Evolutionary conservation across 1,284 basidiomycete species (phyloP).

Genomic region (Laetiporus sulphureus): DNA sequence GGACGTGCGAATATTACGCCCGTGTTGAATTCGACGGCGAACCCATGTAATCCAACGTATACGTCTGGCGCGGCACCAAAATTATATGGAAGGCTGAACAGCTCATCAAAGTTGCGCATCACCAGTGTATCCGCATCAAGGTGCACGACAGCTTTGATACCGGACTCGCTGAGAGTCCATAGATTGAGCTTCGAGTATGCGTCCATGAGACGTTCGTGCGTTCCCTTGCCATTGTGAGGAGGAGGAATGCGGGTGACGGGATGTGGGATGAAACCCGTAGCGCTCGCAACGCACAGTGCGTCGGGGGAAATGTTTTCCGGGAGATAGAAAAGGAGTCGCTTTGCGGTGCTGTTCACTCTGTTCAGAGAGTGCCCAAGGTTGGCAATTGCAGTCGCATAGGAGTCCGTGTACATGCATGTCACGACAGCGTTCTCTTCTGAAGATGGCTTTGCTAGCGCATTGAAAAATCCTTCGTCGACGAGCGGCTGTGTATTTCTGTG

Average conservation of each 20-base stretch:
- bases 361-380: slow-evolving; percentile 36
- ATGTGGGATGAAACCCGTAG: slow-evolving; percentile 33
- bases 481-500: slow-evolving; percentile 8
- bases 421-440: slow-evolving; percentile 31
- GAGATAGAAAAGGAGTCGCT: slow-evolving; percentile 33
- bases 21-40: slow-evolving; percentile 35
- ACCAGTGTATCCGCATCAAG: slow-evolving; percentile 39
- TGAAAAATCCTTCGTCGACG: slow-evolving; percentile 2
- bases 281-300: slow-evolving; percentile 33
- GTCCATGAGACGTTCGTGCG: slow-evolving; percentile 32
- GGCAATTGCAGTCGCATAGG: slow-evolving; percentile 33
- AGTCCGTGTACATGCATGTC: slow-evolving; percentile 36
- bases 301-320: slow-evolving; percentile 30
- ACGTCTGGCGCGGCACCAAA: slow-evolving; percentile 40
- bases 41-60: slow-evolving; percentile 28
- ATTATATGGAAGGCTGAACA: slow-evolving; percentile 35
- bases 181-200: slow-evolving; percentile 39
- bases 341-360: slow-evolving; percentile 28
- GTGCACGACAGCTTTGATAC: slow-evolving; percentile 25
- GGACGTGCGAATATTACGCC: slow-evolving; percentile 35
- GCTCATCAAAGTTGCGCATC: slow-evolving; percentile 36
- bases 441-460: slow-evolving; percentile 3
- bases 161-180: slow-evolving; percentile 36
- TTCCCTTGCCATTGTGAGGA: slow-evolving; percentile 27
- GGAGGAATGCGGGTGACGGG: slow-evolving; percentile 32